phyloP scores from a whole-genome alignment of 768 basidiomycete species.

The Pleurotus giganteus region DNA sequence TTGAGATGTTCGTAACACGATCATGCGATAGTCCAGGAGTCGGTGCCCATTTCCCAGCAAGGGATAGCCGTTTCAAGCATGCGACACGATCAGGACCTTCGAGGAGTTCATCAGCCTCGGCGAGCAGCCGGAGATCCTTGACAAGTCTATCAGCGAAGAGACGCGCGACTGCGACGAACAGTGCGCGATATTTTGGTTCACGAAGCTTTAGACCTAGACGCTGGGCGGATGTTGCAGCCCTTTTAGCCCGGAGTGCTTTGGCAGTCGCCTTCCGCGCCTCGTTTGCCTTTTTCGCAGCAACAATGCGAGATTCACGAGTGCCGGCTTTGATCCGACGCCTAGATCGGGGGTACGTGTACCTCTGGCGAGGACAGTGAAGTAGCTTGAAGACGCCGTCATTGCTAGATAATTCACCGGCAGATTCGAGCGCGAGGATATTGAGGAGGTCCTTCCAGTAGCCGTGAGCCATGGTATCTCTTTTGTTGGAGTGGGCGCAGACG shows the following conservation, averaged over 20 bases:
- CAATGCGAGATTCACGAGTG: constrained; percentile 21
- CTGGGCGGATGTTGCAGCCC: constrained; percentile 26
- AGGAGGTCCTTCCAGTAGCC: constrained; percentile 79
- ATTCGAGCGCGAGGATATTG: constrained; percentile 62
- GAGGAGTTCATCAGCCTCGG: constrained; percentile 32
- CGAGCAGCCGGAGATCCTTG: constrained; percentile 43
- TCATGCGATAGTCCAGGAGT: constrained; percentile 59
- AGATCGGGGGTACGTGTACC: constrained; percentile 11
- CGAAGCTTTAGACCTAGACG: constrained; percentile 39
- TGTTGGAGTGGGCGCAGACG: constrained; percentile 35
- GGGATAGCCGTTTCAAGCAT: constrained; percentile 43
- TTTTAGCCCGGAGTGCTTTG: constrained; percentile 19
- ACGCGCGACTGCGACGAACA: constrained; percentile 61
- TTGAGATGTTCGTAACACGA: constrained; percentile 59
- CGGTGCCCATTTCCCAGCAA: constrained; percentile 73
- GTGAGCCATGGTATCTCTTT: constrained; percentile 34
- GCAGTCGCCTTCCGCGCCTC: constrained; percentile 21
- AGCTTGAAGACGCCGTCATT: constrained; percentile 19
- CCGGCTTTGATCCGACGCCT: constrained; percentile 11
- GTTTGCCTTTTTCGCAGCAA: constrained; percentile 15
- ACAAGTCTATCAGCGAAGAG: constrained; percentile 54
- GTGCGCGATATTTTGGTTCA: constrained; percentile 53
- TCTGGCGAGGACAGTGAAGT: constrained; percentile 22
- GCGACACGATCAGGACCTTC: constrained; percentile 24
- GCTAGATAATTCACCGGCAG: constrained; percentile 45